These are phyloP conservation scores for Usnea hakonensis DNA, from an alignment of 495 filamentous ascomycete genomes.

Conservation along the genomic window DNA sequence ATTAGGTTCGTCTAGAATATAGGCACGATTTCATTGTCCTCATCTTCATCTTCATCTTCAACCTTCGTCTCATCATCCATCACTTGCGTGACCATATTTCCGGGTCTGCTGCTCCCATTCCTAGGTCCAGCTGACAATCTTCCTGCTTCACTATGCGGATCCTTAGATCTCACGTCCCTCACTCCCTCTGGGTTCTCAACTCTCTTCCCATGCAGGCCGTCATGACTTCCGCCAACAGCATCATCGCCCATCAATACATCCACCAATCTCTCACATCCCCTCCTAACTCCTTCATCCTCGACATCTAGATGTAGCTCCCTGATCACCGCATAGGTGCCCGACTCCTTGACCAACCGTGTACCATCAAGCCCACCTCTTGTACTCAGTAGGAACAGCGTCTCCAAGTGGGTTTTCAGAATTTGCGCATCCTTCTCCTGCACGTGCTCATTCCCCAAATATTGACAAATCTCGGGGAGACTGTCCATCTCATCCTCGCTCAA, in stretches of 20 bases:
- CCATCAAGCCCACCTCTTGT: constrained; percentile 52
- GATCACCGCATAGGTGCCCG: constrained; percentile 84
- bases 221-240: constrained; percentile 18
- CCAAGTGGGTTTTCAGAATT: constrained; percentile 78
- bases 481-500: constrained; percentile 61
- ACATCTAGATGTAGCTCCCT: constrained; percentile 76
- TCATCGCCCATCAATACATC: constrained; percentile 87
- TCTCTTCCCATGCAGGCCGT: neutral
- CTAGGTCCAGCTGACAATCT: no score
- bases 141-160: no score
- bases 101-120: neutral
- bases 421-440: constrained; percentile 63
- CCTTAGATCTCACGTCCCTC: neutral
- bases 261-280: constrained; percentile 82
- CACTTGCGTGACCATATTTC: constrained; percentile 9
- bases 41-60: constrained; percentile 14
- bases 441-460: constrained; percentile 83
- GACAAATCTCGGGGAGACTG: constrained; percentile 76
- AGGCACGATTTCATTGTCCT: constrained; percentile 23
- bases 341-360: constrained; percentile 58
- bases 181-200: neutral
- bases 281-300: constrained; percentile 71
- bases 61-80: constrained; percentile 2
- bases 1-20: constrained; percentile 10
- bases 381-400: constrained; percentile 76